Percentiles rank a stretch among this genome's conserved stretches.
Evolutionary conservation across 805 yeast species (phyloP).

Genomic region (Cyberlindnera samutprakarnensis): DNA sequence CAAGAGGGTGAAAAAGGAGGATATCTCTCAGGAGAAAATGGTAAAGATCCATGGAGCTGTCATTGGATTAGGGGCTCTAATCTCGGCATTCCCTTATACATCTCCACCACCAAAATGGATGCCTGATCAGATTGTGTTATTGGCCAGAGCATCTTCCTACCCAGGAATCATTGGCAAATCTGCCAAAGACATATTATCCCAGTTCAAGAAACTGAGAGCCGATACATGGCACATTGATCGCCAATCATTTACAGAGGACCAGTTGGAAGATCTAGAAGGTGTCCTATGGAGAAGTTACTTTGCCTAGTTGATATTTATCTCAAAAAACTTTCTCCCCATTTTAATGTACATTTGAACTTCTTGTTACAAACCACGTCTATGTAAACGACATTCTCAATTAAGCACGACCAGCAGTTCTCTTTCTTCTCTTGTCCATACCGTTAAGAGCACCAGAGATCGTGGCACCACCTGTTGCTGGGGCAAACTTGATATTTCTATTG

Average conservation of each 20-base stretch:
- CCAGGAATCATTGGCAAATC: conserved; percentile 77
- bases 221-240: conserved; percentile 96
- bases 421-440: conserved; percentile 28
- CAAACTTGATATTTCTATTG: conserved; percentile 23
- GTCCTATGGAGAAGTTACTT: conserved; percentile 90
- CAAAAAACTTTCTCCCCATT: too few species aligned
- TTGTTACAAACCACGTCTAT: too few species aligned
- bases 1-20: conserved; percentile 24
- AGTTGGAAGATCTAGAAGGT: conserved; percentile 88
- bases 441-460: conserved; percentile 29
- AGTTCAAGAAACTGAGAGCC: conserved; percentile 84
- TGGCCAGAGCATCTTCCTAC: conserved; percentile 67
- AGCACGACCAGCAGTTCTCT: conserved; percentile 19
- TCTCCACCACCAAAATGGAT: conserved; percentile 93
- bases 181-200: conserved; percentile 73
- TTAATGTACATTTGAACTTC: too few species aligned
- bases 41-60: conserved; percentile 74
- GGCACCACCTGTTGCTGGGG: conserved; percentile 28
- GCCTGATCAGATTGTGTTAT: conserved; percentile 58
- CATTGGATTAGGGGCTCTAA: conserved; percentile 79
- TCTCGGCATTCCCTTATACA: conserved; percentile 82
- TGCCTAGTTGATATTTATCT: conserved; percentile 34
- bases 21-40: conserved; percentile 33
- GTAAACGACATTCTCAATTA: too few species aligned
- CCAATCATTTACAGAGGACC: conserved; percentile 62